These are phyloP conservation scores for Serendipita vermifera DNA, from an alignment of 768 basidiomycete genomes.

Conservation along the genomic window DNA sequence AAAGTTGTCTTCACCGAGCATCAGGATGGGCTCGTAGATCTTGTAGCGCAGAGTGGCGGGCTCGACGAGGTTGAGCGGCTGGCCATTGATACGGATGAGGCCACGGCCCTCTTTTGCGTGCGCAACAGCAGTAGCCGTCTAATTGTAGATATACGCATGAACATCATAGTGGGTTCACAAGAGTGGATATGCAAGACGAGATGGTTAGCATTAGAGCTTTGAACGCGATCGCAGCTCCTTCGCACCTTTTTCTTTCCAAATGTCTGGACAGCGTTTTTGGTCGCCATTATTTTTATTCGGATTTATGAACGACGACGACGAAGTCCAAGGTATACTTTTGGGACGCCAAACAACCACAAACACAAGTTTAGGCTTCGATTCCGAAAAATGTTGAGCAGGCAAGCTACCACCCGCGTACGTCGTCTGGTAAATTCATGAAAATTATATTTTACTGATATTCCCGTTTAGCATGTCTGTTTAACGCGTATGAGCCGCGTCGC, in stretches of 20 bases:
- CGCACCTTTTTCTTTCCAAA: conserved; percentile 99
- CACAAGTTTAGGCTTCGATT: neutral
- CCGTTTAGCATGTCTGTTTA: neutral
- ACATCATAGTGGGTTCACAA: conserved; percentile 11
- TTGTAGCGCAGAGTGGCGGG: conserved; percentile 95
- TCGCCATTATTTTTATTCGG: conserved; percentile 13
- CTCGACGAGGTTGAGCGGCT: conserved; percentile 89
- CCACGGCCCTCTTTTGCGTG: conserved; percentile 95
- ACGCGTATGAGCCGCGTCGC: neutral
- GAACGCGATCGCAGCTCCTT: neutral
- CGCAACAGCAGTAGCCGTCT: conserved; percentile 98
- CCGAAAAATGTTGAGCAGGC: conserved; percentile 4
- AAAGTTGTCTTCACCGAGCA: conserved; percentile 83
- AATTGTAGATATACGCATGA: conserved; percentile 8
- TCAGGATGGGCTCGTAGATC: conserved; percentile 94
- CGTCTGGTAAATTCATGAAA: neutral
- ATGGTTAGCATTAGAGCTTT: conserved; percentile 7
- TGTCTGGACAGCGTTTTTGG: conserved; percentile 84
- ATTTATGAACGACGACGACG: neutral
- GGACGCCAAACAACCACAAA: neutral
- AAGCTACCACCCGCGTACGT: neutral
- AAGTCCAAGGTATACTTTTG: neutral
- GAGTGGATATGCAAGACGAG: conserved; percentile 10
- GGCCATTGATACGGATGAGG: conserved; percentile 91
- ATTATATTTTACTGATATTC: neutral